These are phyloP conservation scores for Xenoacremonium recifei DNA, from an alignment of 2,329 filamentous ascomycete species.

Conservation along the genomic window DNA sequence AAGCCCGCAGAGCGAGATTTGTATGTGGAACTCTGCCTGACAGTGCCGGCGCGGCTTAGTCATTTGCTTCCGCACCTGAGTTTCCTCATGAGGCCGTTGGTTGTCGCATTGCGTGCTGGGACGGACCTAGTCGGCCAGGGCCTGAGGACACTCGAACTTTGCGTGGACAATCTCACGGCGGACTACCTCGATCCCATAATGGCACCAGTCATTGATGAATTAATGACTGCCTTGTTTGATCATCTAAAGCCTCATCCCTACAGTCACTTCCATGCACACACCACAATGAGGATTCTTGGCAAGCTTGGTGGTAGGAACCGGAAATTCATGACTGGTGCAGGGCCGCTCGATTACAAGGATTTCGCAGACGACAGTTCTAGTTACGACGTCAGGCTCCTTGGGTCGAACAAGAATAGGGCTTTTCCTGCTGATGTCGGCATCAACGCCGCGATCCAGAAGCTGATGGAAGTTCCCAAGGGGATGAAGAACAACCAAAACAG, in stretches of 20 bases:
- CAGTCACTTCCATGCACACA: constrained; percentile 96
- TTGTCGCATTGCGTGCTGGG: constrained; percentile 89
- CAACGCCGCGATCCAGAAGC: constrained; percentile 82
- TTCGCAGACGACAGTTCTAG: constrained; percentile 87
- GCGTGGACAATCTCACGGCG: constrained; percentile 95
- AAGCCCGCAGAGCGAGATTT: constrained; percentile 90
- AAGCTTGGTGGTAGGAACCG: constrained; percentile 94
- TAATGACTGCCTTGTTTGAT: constrained; percentile 97
- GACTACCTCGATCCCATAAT: constrained; percentile 99
- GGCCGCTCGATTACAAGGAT: constrained; percentile 77
- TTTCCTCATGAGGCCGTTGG: constrained; percentile 94
- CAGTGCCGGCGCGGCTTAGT: constrained; percentile 89
- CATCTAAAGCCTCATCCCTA: constrained; percentile 92
- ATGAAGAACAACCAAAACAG: constrained; percentile 52
- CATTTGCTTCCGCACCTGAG: constrained; percentile 93
- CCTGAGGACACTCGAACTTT: constrained; percentile 88
- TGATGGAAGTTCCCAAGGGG: constrained; percentile 75
- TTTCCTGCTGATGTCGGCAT: constrained; percentile 86
- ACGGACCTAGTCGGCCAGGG: constrained; percentile 95
- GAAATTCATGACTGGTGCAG: constrained; percentile 89
- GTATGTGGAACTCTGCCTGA: constrained; percentile 95
- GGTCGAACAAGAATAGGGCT: constrained; percentile 82
- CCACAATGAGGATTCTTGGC: constrained; percentile 93
- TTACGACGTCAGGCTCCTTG: constrained; percentile 85
- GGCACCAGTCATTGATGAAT: constrained; percentile 96